Conservation (phyloP, 2,329 filamentous ascomycete species). For the Aspergillus fischeri region DNA sequence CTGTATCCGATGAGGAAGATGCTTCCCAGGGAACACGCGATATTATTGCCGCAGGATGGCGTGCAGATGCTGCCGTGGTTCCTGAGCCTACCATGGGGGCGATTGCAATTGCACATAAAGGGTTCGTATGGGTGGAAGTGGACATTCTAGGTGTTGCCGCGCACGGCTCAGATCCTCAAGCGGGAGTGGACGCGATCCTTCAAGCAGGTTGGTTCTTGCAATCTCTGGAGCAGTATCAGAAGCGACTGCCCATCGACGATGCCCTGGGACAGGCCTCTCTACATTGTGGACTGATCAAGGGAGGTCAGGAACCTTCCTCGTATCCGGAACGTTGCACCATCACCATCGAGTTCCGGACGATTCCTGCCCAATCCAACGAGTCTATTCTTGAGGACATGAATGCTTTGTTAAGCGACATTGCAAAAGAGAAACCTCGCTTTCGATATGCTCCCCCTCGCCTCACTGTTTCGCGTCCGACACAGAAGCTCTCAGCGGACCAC, state of each 20-base stretch:
- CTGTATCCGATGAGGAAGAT: constrained; percentile 53
- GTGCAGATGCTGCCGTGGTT: constrained; percentile 50
- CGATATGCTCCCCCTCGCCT: constrained; percentile 36
- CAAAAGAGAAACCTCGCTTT: constrained; percentile 35
- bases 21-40: constrained; percentile 50
- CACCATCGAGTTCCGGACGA: constrained; percentile 47
- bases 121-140: constrained; percentile 41
- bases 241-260: constrained; percentile 33
- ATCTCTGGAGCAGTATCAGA: constrained; percentile 42
- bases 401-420: constrained; percentile 32
- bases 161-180: constrained; percentile 35
- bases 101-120: constrained; percentile 48
- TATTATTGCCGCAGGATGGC: constrained; percentile 50
- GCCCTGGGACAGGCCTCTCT: constrained; percentile 39
- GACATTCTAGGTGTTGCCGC: constrained; percentile 33
- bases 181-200: constrained; percentile 50
- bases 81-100: constrained; percentile 45
- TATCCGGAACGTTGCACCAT: constrained; percentile 50
- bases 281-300: constrained; percentile 48
- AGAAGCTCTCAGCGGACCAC: constrained; percentile 40
- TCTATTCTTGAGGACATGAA: constrained; percentile 37
- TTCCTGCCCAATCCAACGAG: constrained; percentile 42
- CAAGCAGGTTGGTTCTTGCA: constrained; percentile 47
- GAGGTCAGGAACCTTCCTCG: constrained; percentile 51
- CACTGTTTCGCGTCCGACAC: constrained; percentile 43